phyloP scores from a whole-genome alignment of 2,329 filamentous ascomycete species.

The Fusarium abutilonis region DNA sequence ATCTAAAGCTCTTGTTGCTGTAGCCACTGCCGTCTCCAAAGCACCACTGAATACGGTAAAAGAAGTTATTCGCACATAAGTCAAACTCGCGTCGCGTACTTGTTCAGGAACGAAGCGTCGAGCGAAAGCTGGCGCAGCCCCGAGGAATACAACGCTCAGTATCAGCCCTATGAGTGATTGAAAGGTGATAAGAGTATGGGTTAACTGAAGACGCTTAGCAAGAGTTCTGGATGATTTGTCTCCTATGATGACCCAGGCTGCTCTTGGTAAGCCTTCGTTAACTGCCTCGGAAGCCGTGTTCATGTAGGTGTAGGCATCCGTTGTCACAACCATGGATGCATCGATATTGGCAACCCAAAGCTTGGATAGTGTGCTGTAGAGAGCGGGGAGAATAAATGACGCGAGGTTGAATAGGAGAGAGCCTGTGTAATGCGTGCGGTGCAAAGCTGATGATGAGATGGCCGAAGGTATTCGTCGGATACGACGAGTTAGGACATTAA shows the following conservation, averaged over 20 bases:
- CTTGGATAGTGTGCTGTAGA: constrained; percentile 74
- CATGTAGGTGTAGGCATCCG: constrained; percentile 72
- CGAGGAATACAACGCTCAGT: constrained; percentile 68
- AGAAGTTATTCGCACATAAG: constrained; percentile 71
- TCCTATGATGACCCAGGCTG: constrained; percentile 74
- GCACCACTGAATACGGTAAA: constrained; percentile 71
- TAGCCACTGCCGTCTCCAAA: constrained; percentile 69
- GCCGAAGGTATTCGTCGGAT: not conserved
- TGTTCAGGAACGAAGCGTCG: constrained; percentile 70
- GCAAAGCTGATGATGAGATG: constrained; percentile 9
- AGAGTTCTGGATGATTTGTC: constrained; percentile 66
- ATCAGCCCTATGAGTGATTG: constrained; percentile 67
- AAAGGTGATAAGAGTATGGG: constrained; percentile 70
- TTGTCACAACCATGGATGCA: constrained; percentile 55
- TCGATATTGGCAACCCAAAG: constrained; percentile 77
- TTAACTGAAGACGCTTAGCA: constrained; percentile 63
- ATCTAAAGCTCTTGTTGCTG: constrained; percentile 72
- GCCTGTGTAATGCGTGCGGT: constrained; percentile 58
- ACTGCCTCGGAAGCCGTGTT: constrained; percentile 72
- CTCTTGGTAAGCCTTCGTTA: constrained; percentile 76
- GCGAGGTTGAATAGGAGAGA: constrained; percentile 70
- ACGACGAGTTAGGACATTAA: not conserved
- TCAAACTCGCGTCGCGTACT: constrained; percentile 65
- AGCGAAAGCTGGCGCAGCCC: constrained; percentile 64
- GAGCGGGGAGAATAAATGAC: constrained; percentile 71